Conservation (phyloP, 371 early-diverging fungal genomes). For the Mortierella polycephala region DNA sequence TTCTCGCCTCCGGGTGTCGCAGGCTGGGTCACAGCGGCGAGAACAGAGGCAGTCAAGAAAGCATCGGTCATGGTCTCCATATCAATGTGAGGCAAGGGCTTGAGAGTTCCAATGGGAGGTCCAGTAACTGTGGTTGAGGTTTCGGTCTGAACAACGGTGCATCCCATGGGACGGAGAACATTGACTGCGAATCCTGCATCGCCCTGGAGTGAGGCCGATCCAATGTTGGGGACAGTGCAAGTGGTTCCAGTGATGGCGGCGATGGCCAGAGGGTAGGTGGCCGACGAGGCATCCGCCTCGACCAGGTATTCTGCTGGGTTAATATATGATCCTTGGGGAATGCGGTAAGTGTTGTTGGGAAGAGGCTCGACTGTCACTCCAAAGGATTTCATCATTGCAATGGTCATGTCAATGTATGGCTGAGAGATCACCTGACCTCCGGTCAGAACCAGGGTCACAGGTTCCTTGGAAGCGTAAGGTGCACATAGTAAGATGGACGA, state of each 20-base stretch:
- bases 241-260: conserved; percentile 95
- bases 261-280: conserved; percentile 96
- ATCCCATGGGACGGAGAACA: conserved; percentile 94
- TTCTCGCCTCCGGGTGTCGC: conserved; percentile 61
- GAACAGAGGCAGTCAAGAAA: conserved; percentile 93
- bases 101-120: conserved; percentile 78
- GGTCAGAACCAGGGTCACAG: conserved; percentile 84
- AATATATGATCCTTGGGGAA: conserved; percentile 79
- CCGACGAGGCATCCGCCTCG: conserved; percentile 97
- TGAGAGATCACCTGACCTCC: conserved; percentile 97
- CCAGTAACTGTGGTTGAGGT: conserved; percentile 92
- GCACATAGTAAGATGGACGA: conserved; percentile 95
- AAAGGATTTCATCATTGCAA: conserved; percentile 96
- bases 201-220: conserved; percentile 88
- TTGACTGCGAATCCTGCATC: conserved; percentile 94
- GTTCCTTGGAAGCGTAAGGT: conserved; percentile 84
- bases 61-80: conserved; percentile 99
- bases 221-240: conserved; percentile 93
- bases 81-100: conserved; percentile 85
- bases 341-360: conserved; percentile 82
- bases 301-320: conserved; percentile 90
- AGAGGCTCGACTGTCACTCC: conserved; percentile 85
- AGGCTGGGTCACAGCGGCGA: conserved; percentile 86
- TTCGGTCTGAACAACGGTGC: conserved; percentile 86
- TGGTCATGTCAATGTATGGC: conserved; percentile 98